Base-by-base conservation (phyloP, 192 early-diverging fungal genomes). In the Entrophospora sp. region DNA sequence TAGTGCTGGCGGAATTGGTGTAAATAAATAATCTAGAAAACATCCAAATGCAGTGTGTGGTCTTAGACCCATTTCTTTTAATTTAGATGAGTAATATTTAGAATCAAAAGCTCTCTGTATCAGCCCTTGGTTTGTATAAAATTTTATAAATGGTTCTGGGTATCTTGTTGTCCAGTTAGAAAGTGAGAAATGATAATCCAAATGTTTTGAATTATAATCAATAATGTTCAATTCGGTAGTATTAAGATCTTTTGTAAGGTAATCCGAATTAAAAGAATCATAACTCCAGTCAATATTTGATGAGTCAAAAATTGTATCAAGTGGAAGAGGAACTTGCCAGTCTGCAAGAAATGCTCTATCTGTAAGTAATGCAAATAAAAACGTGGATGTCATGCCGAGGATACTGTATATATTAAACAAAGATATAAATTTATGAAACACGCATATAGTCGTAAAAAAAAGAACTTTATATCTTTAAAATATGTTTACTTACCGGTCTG, bases 311-410 rank as follows among this genome's bases (percentile, higher is more conserved):
- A 78, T 40, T 27, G 59, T 27, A 22, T 78, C 74, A 37, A 78
- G 44, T 25, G 77, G 69, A 20, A 73, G 38, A 30, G 71, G 73
- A 12, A 37, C 51, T 20, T 66, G 64, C 77, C 77, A 78, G 38
- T 78, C 56, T 34, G 74, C 59, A 25, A 78, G 61, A 31, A 75
- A 78, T 3, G 71, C 67, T 25, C 74, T 61, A 22, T 71, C 45
- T 9, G 77, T 78, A 27, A 78, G 31, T 3, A 78, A 38, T n/a
- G 74, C 73, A 43, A 64, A 75, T 37, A 78, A 61, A 31, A 78
- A 75, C 4, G 77, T 75, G 14, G 77, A 78, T 27, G 75, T 71
- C 77, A 78, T 78, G 22, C 76, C 75, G 69, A 69, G 18, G 13
- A 63, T 46, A 3, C 52, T 66, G n/a, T n/a, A n/a, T n/a, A n/a